Conservation (phyloP, 2,329 filamentous ascomycete species). For the Juglanconis oblonga region DNA sequence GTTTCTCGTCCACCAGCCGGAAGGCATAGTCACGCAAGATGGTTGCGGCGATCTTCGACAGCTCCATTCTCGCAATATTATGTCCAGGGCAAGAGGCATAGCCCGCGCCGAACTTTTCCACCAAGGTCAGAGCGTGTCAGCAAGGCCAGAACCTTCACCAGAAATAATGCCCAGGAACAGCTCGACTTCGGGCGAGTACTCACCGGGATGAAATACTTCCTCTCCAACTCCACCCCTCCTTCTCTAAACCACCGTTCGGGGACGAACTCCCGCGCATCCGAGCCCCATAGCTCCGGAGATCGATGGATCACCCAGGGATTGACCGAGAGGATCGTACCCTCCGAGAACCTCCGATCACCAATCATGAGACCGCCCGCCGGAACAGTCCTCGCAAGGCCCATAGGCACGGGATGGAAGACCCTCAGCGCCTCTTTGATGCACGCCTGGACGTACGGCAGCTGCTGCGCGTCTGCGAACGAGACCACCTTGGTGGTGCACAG, state of each 20-base stretch:
- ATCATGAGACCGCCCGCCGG: slow-evolving; percentile 25
- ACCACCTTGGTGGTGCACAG: slow-evolving; percentile 19
- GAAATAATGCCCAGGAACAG: too few species aligned
- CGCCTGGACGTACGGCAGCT: slow-evolving; percentile 31
- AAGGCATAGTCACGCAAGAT: slow-evolving; percentile 20
- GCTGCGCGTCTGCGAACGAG: slow-evolving; percentile 26
- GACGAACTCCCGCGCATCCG: slow-evolving; percentile 22
- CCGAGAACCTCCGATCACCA: slow-evolving; percentile 18
- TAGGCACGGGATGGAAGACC: slow-evolving; percentile 27
- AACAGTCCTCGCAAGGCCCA: slow-evolving; percentile 27
- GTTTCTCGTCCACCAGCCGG: slow-evolving; percentile 15
- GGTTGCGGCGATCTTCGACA: slow-evolving; percentile 20
- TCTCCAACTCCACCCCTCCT: slow-evolving; percentile 11
- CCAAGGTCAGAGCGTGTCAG: too few species aligned
- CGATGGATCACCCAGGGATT: slow-evolving; percentile 10
- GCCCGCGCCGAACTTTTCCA: slow-evolving; percentile 10
- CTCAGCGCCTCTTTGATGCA: slow-evolving; percentile 33
- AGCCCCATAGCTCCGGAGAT: slow-evolving; percentile 23
- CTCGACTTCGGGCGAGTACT: too few species aligned
- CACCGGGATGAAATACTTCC: slow-evolving; percentile 15
- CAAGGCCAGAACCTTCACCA: too few species aligned
- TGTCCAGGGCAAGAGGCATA: slow-evolving; percentile 21
- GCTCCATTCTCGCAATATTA: slow-evolving; percentile 18
- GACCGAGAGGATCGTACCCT: too few species aligned
- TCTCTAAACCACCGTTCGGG: slow-evolving; percentile 23